Percentiles rank a stretch among this genome's conserved stretches.
Conservation (phyloP, 805 yeast species). For the Saturnispora sekii region DNA sequence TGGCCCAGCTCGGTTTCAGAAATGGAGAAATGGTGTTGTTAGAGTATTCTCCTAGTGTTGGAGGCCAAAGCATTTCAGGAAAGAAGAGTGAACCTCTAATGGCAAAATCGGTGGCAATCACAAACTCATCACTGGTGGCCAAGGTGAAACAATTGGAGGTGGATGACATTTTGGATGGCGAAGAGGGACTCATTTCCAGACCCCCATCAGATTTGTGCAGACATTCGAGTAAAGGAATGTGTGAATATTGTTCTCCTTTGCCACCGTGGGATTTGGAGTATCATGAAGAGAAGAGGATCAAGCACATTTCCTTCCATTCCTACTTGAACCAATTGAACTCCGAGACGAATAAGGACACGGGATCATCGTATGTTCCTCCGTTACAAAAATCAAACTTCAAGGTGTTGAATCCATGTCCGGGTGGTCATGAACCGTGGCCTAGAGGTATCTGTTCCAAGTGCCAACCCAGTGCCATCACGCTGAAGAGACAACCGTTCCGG, state of each 20-base stretch:
- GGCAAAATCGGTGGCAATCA: constrained; percentile 4
- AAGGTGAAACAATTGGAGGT: constrained; percentile 43
- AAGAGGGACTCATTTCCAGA: constrained; percentile 67
- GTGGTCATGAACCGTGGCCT: constrained; percentile 93
- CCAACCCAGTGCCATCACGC: constrained; percentile 91
- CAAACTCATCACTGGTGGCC: background rate
- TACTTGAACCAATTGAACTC: constrained; percentile 66
- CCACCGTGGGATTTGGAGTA: constrained; percentile 91
- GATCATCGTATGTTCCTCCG: constrained; percentile 72
- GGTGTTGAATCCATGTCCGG: constrained; percentile 54
- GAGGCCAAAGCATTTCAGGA: constrained; percentile 11
- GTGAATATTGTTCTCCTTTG: constrained; percentile 91
- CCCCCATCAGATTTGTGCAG: constrained; percentile 56
- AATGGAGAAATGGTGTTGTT: constrained; percentile 55
- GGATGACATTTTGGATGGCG: constrained; percentile 55
- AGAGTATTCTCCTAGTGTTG: constrained; percentile 22
- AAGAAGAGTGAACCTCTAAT: background rate
- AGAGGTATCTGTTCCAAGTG: constrained; percentile 91
- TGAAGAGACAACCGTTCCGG: constrained; percentile 81
- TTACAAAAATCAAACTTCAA: constrained; percentile 59
- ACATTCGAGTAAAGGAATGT: constrained; percentile 93
- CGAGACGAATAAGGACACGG: constrained; percentile 47
- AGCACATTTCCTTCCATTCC: constrained; percentile 84
- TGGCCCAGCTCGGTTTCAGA: constrained; percentile 38
- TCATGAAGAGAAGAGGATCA: constrained; percentile 64